phyloP scores from a whole-genome alignment of 768 basidiomycete species.

The Amanita rimosa region DNA sequence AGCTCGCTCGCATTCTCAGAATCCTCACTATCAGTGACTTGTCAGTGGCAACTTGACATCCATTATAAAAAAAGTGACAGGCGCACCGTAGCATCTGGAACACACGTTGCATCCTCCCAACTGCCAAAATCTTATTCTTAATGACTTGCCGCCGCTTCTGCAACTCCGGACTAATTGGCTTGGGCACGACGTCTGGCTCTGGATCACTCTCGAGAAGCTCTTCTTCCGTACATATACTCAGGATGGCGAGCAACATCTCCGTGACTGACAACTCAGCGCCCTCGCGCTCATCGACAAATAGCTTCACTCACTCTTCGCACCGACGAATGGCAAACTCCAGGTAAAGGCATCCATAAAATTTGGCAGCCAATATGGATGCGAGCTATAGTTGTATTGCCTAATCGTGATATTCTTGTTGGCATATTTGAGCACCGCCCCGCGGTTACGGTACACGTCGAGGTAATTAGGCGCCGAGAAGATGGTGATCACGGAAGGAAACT shows the following conservation, averaged over 20 bases:
- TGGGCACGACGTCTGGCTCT: slow-evolving; percentile 17
- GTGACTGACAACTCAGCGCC: slow-evolving; percentile 46
- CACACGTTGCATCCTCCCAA: slow-evolving; percentile 84
- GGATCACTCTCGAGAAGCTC: slow-evolving; percentile 60
- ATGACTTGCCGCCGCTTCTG: slow-evolving; percentile 56
- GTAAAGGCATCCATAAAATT: slow-evolving; percentile 99
- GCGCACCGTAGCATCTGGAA: slow-evolving; percentile 81
- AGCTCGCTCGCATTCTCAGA: slow-evolving; percentile 72
- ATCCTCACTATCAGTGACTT: slow-evolving; percentile 45
- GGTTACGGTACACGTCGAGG: slow-evolving; percentile 93
- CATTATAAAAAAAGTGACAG: slow-evolving; percentile 3
- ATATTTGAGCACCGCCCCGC: slow-evolving; percentile 94
- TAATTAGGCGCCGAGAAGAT: slow-evolving; percentile 98
- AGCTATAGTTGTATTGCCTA: slow-evolving; percentile 67
- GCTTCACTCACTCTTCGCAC: slow-evolving; percentile 73
- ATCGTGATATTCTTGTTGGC: slow-evolving; percentile 96
- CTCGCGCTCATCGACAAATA: slow-evolving; percentile 7
- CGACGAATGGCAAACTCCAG: slow-evolving; percentile 96
- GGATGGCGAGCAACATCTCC: slow-evolving; percentile 93
- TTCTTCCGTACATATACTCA: slow-evolving; percentile 89
- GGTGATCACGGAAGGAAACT: slow-evolving; percentile 94
- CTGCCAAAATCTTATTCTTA: slow-evolving; percentile 89
- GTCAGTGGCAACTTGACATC: not conserved
- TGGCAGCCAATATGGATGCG: slow-evolving; percentile 92
- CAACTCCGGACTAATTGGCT: slow-evolving; percentile 26